Percentiles rank a stretch among this genome's conserved stretches.
Conservation (phyloP, 345 rosid species). For the Noccaea bulbosa region DNA sequence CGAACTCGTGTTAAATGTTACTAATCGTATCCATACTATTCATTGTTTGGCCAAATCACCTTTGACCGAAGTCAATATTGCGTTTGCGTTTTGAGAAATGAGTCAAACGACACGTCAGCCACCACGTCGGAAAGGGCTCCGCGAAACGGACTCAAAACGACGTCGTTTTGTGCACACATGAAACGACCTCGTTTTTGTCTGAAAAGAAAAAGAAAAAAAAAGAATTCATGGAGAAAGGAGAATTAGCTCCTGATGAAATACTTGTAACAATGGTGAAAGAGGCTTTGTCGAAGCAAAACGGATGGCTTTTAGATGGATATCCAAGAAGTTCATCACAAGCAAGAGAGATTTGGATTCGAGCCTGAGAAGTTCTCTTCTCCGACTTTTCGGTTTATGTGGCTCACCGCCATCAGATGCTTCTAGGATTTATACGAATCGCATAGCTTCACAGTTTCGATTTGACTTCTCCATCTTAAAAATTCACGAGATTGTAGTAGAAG, state of each 20-base stretch:
- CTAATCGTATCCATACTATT: too few relatives aligned
- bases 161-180: too few relatives aligned
- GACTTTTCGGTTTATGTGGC: conserved; percentile 27
- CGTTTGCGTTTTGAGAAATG: too few relatives aligned
- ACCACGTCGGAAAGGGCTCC: too few relatives aligned
- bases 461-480: conserved; percentile 33
- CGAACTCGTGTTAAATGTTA: too few relatives aligned
- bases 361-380: conserved; percentile 48
- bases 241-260: conserved; percentile 68
- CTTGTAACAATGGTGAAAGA: conserved; percentile 82
- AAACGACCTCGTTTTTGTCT: too few relatives aligned
- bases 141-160: too few relatives aligned
- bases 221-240: conserved; percentile 78
- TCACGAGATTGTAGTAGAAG: background rate
- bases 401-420: conserved; percentile 34
- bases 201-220: conserved; percentile 16
- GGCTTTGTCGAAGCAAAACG: conserved; percentile 61
- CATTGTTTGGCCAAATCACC: too few relatives aligned
- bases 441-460: conserved; percentile 32
- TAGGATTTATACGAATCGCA: background rate
- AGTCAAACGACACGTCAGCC: too few relatives aligned
- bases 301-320: conserved; percentile 93
- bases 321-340: conserved; percentile 86
- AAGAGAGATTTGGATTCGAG: conserved; percentile 52
- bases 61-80: too few relatives aligned